These are phyloP conservation scores for Ceratobasidium sp. DNA, from an alignment of 1,284 basidiomycete species.

Conservation along the genomic window DNA sequence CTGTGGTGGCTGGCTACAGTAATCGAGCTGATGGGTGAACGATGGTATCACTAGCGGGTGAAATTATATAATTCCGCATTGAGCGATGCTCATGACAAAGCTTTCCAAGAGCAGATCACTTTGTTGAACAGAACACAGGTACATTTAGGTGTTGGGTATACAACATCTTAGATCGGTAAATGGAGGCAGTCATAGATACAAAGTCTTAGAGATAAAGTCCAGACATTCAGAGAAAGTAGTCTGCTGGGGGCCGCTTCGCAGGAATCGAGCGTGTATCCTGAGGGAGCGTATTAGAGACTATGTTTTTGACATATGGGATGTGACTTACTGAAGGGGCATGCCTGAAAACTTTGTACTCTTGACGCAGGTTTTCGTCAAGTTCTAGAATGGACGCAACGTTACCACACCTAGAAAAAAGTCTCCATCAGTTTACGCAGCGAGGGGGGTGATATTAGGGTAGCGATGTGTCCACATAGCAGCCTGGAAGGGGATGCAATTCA, in stretches of 20 bases:
- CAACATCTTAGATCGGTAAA: not conserved
- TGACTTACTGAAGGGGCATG: slow-evolving; percentile 75
- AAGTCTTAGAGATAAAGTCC: no score
- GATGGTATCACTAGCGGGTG: slow-evolving; percentile 9
- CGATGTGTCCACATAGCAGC: no score
- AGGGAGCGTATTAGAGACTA: slow-evolving; percentile 10
- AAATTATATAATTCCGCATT: slow-evolving; percentile 4
- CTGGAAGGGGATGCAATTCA: no score
- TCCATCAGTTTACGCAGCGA: slow-evolving; percentile 35
- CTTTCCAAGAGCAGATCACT: not conserved
- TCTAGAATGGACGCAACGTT: slow-evolving; percentile 95
- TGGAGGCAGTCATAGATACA: slow-evolving; percentile 5
- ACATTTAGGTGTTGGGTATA: slow-evolving; percentile 11
- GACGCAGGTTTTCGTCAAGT: slow-evolving; percentile 87
- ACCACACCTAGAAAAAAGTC: slow-evolving; percentile 71
- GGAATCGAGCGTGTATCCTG: slow-evolving; percentile 89
- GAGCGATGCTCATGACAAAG: no score
- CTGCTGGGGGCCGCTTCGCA: slow-evolving; percentile 86
- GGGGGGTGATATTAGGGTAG: no score
- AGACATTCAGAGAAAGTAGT: slow-evolving; percentile 65
- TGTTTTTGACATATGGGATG: slow-evolving; percentile 48
- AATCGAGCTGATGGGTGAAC: not conserved
- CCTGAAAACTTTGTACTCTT: slow-evolving; percentile 91
- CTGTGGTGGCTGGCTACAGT: not conserved
- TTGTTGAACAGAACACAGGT: not conserved